These are phyloP conservation scores for Aspergillus puulaauensis DNA, from an alignment of 2,329 filamentous ascomycete species.

Conservation along the genomic window DNA sequence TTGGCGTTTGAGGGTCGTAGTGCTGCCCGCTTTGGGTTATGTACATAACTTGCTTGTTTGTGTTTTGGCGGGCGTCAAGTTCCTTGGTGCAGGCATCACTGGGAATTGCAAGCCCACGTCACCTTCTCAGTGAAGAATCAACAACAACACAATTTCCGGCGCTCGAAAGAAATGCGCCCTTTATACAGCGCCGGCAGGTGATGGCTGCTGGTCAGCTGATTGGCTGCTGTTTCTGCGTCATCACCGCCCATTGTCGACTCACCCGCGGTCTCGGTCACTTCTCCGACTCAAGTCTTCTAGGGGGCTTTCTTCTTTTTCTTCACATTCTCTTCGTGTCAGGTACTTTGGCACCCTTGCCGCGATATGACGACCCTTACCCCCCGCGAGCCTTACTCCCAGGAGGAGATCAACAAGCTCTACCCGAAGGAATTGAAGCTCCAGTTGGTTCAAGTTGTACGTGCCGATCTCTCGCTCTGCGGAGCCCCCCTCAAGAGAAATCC, in stretches of 20 bases:
- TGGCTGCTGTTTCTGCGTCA: constrained; percentile 16
- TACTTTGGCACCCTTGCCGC: neutral
- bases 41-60: neutral
- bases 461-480: neutral
- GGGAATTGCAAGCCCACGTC: neutral
- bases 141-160: neutral
- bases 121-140: neutral
- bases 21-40: neutral
- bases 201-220: constrained; percentile 7
- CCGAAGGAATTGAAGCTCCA: constrained; percentile 77
- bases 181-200: constrained; percentile 1
- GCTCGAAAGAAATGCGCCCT: neutral
- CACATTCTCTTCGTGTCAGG: neutral
- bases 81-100: neutral
- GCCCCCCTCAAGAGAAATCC: neutral
- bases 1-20: constrained; percentile 6
- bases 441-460: constrained; percentile 75
- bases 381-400: constrained; percentile 72
- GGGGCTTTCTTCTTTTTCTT: neutral
- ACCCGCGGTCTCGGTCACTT: neutral
- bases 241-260: constrained; percentile 9
- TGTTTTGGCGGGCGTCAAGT: neutral
- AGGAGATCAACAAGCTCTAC: constrained; percentile 80
- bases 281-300: neutral
- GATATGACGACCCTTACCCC: constrained; percentile 77